Base-by-base conservation (phyloP, 352 stramenopile species). In the Phytophthora agathidicida region DNA sequence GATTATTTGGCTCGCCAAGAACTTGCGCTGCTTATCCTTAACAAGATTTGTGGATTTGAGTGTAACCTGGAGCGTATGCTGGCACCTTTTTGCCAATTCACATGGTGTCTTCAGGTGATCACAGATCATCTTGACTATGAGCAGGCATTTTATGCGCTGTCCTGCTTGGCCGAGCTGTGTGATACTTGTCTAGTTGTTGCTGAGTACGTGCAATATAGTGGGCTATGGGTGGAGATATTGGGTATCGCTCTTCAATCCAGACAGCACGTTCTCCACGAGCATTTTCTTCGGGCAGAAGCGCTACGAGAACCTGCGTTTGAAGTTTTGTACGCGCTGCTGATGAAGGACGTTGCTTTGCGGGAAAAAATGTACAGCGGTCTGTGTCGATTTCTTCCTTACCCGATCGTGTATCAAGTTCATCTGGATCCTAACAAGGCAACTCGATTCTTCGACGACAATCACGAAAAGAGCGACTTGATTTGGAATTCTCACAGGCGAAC, bases 331-430 rank as follows among this genome's bases (percentile, higher is more conserved):
- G 76, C 84, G 17, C 52, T 94, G 9, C 53, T 94, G 42, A 80
- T 78, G 35, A 94, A 92, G 60, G 82, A 94, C 27, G 75, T 83
- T 26, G 44, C 58, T 13, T 62, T 94, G 16, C 70, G 78, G 32
- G 80, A 92, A 51, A 72, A 75, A 13, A 92, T 94, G 80, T 92
- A 90, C 49, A 86, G 67, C 17, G 75, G 70, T 0, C 65, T 94
- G 10, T 86, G 79, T 16, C 71, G 82, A 1, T 94, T 94, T 52
- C 61, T 94, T 38, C 84, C 84, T 17, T 92, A 94, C 32, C 82
- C 84, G 4, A 73, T 94, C 38, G 82, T 94, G 20, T 94, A 92
- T 45, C 82, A 92, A 68, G 86, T 94, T 46, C 82, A 94, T 39
- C 46, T 92, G 35, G 82, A 94, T 52, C 83, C 83, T 7, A 89